These are phyloP conservation scores for Fusarium sp. DNA, from an alignment of 2,329 filamentous ascomycete genomes.

Conservation along the genomic window DNA sequence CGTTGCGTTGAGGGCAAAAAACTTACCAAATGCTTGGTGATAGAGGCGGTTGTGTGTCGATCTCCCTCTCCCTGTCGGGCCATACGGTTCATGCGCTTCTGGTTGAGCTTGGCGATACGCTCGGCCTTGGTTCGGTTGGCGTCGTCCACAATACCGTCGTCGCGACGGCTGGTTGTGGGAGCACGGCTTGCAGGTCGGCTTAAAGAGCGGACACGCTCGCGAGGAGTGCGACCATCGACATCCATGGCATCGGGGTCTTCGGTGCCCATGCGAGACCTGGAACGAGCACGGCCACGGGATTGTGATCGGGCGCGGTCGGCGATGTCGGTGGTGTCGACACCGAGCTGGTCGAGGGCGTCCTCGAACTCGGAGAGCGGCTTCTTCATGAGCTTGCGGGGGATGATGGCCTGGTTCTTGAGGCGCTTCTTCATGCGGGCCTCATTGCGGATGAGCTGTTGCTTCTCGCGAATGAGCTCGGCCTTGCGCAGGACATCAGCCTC, in stretches of 20 bases:
- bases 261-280: constrained; percentile 71
- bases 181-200: constrained; percentile 79
- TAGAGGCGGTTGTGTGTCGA: constrained; percentile 83
- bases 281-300: constrained; percentile 78
- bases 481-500: constrained; percentile 90
- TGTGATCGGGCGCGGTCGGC: constrained; percentile 76
- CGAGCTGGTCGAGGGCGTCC: constrained; percentile 84
- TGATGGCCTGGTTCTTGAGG: constrained; percentile 95
- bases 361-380: constrained; percentile 91
- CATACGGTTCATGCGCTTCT: constrained; percentile 99
- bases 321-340: constrained; percentile 84
- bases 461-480: constrained; percentile 95
- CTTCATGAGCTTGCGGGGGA: constrained; percentile 84
- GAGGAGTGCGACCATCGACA: constrained; percentile 64
- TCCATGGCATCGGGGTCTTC: constrained; percentile 83
- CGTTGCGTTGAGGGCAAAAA: constrained; percentile 16
- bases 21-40: constrained; percentile 92
- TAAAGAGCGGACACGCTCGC: constrained; percentile 77
- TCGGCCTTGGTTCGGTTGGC: constrained; percentile 81
- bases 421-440: constrained; percentile 95
- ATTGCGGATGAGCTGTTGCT: constrained; percentile 91
- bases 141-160: constrained; percentile 81
- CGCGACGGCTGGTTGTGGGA: constrained; percentile 73
- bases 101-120: constrained; percentile 86
- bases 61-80: constrained; percentile 97